Percentiles rank a stretch among this genome's conserved stretches.
Evolutionary conservation across 208 protist species (phyloP).

Genomic region (Leishmania arabica): DNA sequence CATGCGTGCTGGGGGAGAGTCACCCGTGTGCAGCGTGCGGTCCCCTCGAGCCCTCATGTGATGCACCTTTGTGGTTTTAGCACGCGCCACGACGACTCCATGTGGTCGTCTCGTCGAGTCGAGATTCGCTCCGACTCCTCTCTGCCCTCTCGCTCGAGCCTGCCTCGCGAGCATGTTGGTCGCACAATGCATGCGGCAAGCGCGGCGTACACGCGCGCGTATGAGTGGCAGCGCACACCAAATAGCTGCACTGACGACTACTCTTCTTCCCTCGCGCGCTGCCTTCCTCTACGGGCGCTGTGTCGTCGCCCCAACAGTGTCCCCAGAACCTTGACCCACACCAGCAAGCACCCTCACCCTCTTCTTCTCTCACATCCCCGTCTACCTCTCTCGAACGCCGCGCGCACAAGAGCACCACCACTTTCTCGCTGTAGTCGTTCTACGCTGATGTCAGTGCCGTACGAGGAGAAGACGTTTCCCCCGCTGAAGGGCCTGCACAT

Average conservation of each 20-base stretch:
- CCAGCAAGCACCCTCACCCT: background rate
- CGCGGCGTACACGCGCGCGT: background rate
- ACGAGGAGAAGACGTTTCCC: constrained; percentile 34
- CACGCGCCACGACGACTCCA: background rate
- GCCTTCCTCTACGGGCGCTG: background rate
- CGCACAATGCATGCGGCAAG: background rate
- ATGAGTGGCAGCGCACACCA: background rate
- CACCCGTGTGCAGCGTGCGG: background rate
- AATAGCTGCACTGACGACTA: background rate
- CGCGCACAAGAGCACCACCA: background rate
- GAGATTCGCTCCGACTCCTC: background rate
- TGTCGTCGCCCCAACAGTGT: background rate
- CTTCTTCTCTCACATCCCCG: background rate
- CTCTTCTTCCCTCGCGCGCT: background rate
- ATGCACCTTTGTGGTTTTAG: background rate
- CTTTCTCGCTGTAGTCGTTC: background rate
- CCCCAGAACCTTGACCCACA: background rate
- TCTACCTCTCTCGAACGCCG: background rate
- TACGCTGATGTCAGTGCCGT: constrained; percentile 14
- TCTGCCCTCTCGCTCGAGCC: background rate
- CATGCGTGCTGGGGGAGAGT: background rate
- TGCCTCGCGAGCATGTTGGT: background rate
- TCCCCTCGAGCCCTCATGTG: background rate
- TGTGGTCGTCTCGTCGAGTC: background rate
- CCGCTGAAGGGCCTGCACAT: constrained; percentile 72